Conservation (phyloP, 2,329 filamentous ascomycete species). For the Fusarium nurragi region DNA sequence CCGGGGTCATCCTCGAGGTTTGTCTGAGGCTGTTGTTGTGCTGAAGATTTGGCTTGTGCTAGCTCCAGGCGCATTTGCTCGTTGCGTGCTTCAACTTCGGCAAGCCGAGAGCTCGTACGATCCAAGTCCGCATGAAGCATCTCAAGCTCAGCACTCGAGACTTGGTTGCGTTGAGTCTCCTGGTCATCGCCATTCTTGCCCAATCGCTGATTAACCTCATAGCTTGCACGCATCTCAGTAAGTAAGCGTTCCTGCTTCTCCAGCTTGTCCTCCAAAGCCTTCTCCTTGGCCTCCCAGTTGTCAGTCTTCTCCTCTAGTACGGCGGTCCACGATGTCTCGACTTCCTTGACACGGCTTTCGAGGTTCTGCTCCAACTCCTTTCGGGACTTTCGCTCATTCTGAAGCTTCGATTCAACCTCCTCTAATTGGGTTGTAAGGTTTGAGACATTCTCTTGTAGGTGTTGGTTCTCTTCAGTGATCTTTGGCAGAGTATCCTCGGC, state of each 20-base stretch:
- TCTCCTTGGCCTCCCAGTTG: slow-evolving; percentile 96
- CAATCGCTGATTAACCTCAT: slow-evolving; percentile 92
- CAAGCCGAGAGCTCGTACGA: slow-evolving; percentile 83
- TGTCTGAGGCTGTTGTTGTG: slow-evolving; percentile 67
- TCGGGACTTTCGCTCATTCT: slow-evolving; percentile 77
- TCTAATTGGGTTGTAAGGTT: slow-evolving; percentile 84
- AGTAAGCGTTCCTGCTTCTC: slow-evolving; percentile 92
- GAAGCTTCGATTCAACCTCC: slow-evolving; percentile 80
- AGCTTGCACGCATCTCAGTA: slow-evolving; percentile 95
- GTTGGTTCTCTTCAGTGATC: slow-evolving; percentile 86
- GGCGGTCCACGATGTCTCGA: slow-evolving; percentile 88
- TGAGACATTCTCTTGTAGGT: slow-evolving; percentile 81
- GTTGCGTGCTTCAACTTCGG: slow-evolving; percentile 92
- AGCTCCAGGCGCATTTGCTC: slow-evolving; percentile 92
- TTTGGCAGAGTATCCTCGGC: slow-evolving; percentile 93
- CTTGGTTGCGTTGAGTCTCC: slow-evolving; percentile 67
- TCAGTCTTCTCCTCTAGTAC: slow-evolving; percentile 93
- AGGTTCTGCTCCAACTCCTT: slow-evolving; percentile 80
- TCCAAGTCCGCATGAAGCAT: slow-evolving; percentile 93
- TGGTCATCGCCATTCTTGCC: slow-evolving; percentile 75
- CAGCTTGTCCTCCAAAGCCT: slow-evolving; percentile 88
- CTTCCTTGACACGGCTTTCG: slow-evolving; percentile 84
- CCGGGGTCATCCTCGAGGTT: slow-evolving; percentile 87
- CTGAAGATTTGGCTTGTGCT: slow-evolving; percentile 80
- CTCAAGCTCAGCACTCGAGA: slow-evolving; percentile 89